Evolutionary conservation across 768 basidiomycete species (phyloP).

Genomic region (Panus rudis): DNA sequence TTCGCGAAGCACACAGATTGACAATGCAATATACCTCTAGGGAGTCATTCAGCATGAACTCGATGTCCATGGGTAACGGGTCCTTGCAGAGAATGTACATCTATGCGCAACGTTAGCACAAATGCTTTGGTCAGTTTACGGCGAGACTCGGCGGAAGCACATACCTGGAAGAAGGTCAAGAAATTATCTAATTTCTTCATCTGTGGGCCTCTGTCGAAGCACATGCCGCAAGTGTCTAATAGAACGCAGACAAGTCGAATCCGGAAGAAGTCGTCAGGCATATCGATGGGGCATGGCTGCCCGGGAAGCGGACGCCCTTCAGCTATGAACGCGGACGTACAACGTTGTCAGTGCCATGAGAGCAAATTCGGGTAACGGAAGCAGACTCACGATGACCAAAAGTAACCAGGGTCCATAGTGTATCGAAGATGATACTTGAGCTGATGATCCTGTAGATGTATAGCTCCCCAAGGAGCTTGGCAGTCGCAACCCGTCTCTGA

Average conservation of each 20-base stretch:
- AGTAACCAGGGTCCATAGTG: constrained; percentile 87
- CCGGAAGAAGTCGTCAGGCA: constrained; percentile 96
- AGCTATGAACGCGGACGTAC: constrained; percentile 38
- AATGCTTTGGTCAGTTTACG: not conserved
- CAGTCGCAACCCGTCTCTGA: constrained; percentile 83
- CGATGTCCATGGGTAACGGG: constrained; percentile 91
- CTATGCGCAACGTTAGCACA: constrained; percentile 22
- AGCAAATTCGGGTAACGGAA: not conserved
- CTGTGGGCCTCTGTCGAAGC: constrained; percentile 91
- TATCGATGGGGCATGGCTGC: constrained; percentile 69
- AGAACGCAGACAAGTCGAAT: constrained; percentile 86
- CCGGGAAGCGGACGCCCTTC: constrained; percentile 85
- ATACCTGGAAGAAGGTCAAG: constrained; percentile 87
- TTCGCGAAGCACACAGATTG: not conserved
- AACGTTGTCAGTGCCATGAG: not conserved
- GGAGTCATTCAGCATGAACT: constrained; percentile 95
- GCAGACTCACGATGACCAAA: constrained; percentile 88
- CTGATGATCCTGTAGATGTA: constrained; percentile 93
- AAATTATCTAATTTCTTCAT: constrained; percentile 92
- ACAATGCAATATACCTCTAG: constrained; percentile 55
- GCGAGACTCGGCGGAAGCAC: constrained; percentile 10
- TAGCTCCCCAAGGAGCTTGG: constrained; percentile 94
- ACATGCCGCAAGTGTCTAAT: constrained; percentile 94
- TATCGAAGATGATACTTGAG: constrained; percentile 87
- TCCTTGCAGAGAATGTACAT: constrained; percentile 90